Percentiles rank a stretch among this genome's conserved stretches.
phyloP scores from a whole-genome alignment of 495 filamentous ascomycete genomes.

The Eremomyces bilateralis region DNA sequence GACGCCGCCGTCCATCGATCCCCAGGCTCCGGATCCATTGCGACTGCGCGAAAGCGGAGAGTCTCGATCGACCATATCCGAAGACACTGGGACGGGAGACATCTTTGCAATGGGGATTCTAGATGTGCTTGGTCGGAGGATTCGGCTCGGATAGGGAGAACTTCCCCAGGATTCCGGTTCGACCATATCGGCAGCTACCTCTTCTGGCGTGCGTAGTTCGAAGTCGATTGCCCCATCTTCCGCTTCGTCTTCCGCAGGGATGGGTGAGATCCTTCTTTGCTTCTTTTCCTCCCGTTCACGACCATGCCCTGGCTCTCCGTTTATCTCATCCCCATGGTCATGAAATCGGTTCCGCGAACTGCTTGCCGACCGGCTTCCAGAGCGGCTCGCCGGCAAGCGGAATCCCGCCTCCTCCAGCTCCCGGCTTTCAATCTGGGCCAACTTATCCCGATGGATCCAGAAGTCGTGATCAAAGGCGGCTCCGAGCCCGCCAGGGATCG shows the following conservation, averaged over 20 bases:
- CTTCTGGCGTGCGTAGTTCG: conserved; percentile 63
- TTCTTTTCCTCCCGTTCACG: conserved; percentile 25
- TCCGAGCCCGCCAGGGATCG: no score
- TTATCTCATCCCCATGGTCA: no score
- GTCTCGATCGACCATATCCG: conserved; percentile 48
- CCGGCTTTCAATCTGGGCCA: conserved; percentile 79
- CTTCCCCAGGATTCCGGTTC: no score
- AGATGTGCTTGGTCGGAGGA: conserved; percentile 29
- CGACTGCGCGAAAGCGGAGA: conserved; percentile 42
- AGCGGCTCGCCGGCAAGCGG: conserved; percentile 33
- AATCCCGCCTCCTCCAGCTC: conserved; percentile 86
- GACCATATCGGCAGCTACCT: conserved; percentile 49
- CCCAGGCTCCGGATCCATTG: conserved; percentile 24
- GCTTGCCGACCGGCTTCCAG: conserved; percentile 32
- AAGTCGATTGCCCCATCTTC: conserved; percentile 25
- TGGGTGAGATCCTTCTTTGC: conserved; percentile 25
- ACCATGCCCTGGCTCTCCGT: no score
- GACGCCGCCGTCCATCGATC: conserved; percentile 35
- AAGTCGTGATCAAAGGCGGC: conserved; percentile 46
- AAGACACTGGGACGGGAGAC: conserved; percentile 55
- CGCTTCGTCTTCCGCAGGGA: conserved; percentile 20
- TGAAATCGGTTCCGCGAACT: no score
- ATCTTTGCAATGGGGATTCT: conserved; percentile 65
- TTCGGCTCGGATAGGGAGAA: conserved; percentile 16
- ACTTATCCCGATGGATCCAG: conserved; percentile 95